phyloP scores from a whole-genome alignment of 2,329 filamentous ascomycete species.

The Parastagonospora nodorum region DNA sequence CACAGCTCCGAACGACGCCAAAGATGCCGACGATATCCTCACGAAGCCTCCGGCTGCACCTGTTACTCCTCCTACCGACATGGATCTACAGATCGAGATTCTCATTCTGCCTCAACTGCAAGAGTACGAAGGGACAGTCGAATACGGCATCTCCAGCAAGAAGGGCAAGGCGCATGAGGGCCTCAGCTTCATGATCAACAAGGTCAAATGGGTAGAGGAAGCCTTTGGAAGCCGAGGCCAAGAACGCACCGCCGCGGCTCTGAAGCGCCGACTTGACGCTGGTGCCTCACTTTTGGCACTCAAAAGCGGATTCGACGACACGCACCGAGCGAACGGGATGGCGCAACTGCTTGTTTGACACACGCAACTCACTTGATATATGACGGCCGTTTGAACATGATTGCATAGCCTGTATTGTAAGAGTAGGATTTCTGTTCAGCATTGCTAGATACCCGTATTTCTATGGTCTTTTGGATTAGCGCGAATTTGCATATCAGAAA shows the following conservation, averaged over 20 bases:
- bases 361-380: conserved; percentile 4
- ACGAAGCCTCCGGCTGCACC: conserved; percentile 57
- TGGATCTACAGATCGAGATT: conserved; percentile 85
- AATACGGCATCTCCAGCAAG: conserved; percentile 81
- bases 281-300: conserved; percentile 41
- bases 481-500: conserved; percentile 10
- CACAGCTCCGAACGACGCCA: conserved; percentile 49
- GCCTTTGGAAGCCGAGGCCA: conserved; percentile 53
- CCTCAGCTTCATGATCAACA: conserved; percentile 83
- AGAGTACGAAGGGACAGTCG: conserved; percentile 74
- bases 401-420: conserved; percentile 22
- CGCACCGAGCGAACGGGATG: conserved; percentile 29
- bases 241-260: conserved; percentile 43
- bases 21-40: conserved; percentile 50
- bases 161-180: conserved; percentile 85
- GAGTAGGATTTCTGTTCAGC: conserved; percentile 33
- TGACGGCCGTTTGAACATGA: conserved; percentile 17
- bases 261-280: conserved; percentile 45
- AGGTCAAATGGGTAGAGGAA: conserved; percentile 85
- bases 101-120: conserved; percentile 80
- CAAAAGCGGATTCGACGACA: conserved; percentile 32
- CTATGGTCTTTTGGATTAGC: conserved; percentile 27
- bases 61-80: conserved; percentile 66
- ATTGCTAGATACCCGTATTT: conserved; percentile 49
- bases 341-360: conserved; percentile 36